Conservation (phyloP, 1,284 basidiomycete species). For the Lentinula novae-zelandiae region DNA sequence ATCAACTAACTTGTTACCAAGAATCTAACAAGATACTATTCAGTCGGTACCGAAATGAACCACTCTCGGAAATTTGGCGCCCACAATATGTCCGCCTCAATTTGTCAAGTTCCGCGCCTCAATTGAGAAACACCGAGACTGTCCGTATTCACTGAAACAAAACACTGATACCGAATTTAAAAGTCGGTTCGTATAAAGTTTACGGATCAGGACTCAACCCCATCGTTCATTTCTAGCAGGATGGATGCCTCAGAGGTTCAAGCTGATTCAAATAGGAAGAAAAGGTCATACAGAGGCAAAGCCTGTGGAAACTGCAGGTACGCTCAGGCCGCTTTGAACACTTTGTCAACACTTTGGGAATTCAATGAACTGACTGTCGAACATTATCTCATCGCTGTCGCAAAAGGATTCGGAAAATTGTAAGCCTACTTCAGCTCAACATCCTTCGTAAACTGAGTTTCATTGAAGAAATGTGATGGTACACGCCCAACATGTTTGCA, state of each 20-base stretch:
- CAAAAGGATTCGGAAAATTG: neutral
- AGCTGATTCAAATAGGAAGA: neutral
- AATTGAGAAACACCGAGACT: neutral
- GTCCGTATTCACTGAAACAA: neutral
- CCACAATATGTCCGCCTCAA: neutral
- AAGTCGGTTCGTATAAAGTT: no score
- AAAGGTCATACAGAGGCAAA: neutral
- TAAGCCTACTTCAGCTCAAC: neutral
- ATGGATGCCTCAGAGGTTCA: neutral
- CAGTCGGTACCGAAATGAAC: no score
- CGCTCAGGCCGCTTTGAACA: neutral
- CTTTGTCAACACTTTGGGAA: neutral
- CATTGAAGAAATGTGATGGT: neutral
- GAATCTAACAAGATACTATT: no score
- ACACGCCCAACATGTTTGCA: neutral
- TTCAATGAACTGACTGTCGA: neutral
- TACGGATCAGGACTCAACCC: neutral
- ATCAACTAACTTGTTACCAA: no score
- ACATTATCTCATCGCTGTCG: no score
- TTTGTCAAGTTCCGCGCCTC: neutral
- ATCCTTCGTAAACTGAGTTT: neutral
- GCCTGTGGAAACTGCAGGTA: neutral
- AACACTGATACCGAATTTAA: no score
- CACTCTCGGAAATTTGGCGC: neutral
- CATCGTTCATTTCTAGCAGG: neutral